These are phyloP conservation scores for Fusarium fracticaudum DNA, from an alignment of 2,329 filamentous ascomycete species.

Conservation along the genomic window DNA sequence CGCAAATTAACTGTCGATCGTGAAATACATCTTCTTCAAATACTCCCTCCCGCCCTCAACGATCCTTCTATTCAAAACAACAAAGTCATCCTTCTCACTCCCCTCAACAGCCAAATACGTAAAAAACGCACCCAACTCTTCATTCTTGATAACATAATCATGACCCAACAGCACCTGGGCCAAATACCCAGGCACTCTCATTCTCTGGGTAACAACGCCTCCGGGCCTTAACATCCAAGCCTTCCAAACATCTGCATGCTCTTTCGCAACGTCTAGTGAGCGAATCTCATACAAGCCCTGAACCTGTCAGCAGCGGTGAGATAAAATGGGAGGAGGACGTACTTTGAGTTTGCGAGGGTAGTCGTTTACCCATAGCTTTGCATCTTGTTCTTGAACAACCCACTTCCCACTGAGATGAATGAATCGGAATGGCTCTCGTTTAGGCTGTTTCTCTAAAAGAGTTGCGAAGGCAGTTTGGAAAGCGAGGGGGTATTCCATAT, in stretches of 20 bases:
- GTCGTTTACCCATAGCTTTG: slow-evolving; percentile 40
- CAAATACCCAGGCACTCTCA: not conserved
- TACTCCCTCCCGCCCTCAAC: slow-evolving; percentile 19
- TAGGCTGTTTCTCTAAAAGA: slow-evolving; percentile 1
- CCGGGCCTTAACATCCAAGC: slow-evolving; percentile 33
- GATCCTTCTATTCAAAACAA: slow-evolving; percentile 21
- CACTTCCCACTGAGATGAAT: slow-evolving; percentile 49
- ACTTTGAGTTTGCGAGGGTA: slow-evolving; percentile 37
- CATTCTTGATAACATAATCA: slow-evolving; percentile 21
- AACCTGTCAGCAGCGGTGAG: not conserved
- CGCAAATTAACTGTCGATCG: no score
- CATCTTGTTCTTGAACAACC: slow-evolving; percentile 46
- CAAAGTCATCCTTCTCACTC: slow-evolving; percentile 1
- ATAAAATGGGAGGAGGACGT: rapidly evolving
- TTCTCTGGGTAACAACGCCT: slow-evolving; percentile 2
- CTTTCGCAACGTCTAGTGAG: slow-evolving; percentile 16
- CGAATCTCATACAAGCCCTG: slow-evolving; percentile 30
- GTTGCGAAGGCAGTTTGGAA: slow-evolving; percentile 21
- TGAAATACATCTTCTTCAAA: not conserved
- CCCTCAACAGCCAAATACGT: slow-evolving; percentile 27
- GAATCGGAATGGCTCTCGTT: slow-evolving; percentile 38
- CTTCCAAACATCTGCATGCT: slow-evolving; percentile 16
- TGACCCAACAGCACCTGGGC: slow-evolving; percentile 17
- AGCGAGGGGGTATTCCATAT: slow-evolving; percentile 35
- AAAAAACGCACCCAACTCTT: slow-evolving; percentile 35